Evolutionary conservation across 441 rosid genomes (phyloP), one percentile per base, ranked within the genome.

Genomic region (Adansonia madagascariensis): DNA sequence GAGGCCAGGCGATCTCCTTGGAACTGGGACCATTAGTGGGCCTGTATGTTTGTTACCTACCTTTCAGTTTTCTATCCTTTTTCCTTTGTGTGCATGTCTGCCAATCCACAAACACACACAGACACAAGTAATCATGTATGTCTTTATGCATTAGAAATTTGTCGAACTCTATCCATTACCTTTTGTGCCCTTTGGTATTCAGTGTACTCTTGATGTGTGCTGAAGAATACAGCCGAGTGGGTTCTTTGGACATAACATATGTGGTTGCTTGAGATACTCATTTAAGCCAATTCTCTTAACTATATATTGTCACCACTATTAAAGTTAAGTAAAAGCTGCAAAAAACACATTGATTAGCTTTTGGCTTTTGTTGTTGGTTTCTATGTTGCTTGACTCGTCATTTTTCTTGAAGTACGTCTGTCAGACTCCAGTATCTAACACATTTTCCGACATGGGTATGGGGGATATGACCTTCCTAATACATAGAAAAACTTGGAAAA

Each of bases 21-120:
- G 99, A 81, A 92, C 97, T 17, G 97, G 98, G 80, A 93, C 99
- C 71, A 91, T 95, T 59, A 94, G 98, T 53, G 98, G 97, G 84
- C 95, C 97, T 8, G 97, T 94, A 89, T 35, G 77, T 69, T 75
- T 80, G 35, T 18, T 56, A 8, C 12, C 55, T 31, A 50, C 22
- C 44, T 56, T 17, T 27, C 50, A 18, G 71, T 44, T 14, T 43
- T 49, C 62, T 24, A 49, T 24, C 39, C 14, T 24, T 49, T 69
- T 69, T 9, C 59, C 12, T 15, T 61, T 60, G 7, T 44, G 41
- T 44, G 39, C 39, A 6, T 57, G 14, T 55, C 18, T 73, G 47
- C 17, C 76, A 20, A 44, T 57, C 11, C 67, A 53, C 39, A 70
- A 4, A 47, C 44, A 64, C 47, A 46, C 31, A 43, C 73, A 68